Evolutionary conservation across 495 filamentous ascomycete genomes (phyloP).

Genomic region (Hypomontagnella submonticulosa): DNA sequence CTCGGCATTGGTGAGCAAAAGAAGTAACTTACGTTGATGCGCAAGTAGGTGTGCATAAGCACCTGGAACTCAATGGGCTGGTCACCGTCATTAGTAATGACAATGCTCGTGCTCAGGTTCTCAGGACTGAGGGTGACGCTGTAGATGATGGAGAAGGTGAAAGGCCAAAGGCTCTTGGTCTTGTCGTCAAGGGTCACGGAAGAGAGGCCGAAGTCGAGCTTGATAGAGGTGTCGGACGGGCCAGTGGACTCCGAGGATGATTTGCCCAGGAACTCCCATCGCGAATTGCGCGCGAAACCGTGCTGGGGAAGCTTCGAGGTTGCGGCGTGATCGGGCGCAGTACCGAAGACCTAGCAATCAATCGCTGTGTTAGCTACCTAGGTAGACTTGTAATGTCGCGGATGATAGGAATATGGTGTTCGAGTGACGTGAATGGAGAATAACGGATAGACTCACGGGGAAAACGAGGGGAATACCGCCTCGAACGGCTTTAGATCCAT

Average conservation of each 20-base stretch:
- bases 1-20: background rate
- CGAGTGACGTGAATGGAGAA: slow-evolving; percentile 2
- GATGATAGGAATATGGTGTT: background rate
- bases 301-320: slow-evolving; percentile 87
- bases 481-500: slow-evolving; percentile 70
- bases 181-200: slow-evolving; percentile 72
- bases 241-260: slow-evolving; percentile 64
- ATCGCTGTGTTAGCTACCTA: slow-evolving; percentile 20
- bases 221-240: slow-evolving; percentile 73
- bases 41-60: slow-evolving; percentile 90
- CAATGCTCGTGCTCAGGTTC: slow-evolving; percentile 81
- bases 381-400: background rate
- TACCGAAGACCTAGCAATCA: slow-evolving; percentile 81
- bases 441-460: slow-evolving; percentile 69
- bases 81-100: slow-evolving; percentile 85
- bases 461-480: slow-evolving; percentile 95
- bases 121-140: slow-evolving; percentile 83
- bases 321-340: slow-evolving; percentile 74
- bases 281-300: slow-evolving; percentile 90
- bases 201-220: slow-evolving; percentile 94
- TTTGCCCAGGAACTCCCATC: slow-evolving; percentile 83
- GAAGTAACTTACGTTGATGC: slow-evolving; percentile 71
- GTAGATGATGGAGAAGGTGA: slow-evolving; percentile 90
- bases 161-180: slow-evolving; percentile 76
- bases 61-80: slow-evolving; percentile 90